A percentile compares a stretch with the other conserved stretches of the same genome.
phyloP scores from a whole-genome alignment of 129 eudicot species.

The Artemisia argyi region DNA sequence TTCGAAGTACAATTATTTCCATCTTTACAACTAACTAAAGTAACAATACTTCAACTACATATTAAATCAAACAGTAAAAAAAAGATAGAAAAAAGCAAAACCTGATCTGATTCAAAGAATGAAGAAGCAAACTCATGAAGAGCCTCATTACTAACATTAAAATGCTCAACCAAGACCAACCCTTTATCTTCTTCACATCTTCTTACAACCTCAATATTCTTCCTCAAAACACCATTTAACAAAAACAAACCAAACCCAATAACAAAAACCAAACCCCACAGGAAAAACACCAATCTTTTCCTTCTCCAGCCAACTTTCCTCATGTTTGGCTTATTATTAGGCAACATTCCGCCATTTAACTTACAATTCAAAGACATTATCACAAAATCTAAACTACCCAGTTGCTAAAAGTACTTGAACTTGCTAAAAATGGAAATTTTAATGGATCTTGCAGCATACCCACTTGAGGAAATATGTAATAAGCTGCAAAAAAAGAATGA shows the following conservation, averaged over 20 bases:
- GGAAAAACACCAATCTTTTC: conserved; percentile 35
- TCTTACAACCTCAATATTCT: conserved; percentile 25
- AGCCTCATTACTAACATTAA: conserved; percentile 55
- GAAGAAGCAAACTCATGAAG: conserved; percentile 45
- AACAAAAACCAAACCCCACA: conserved; percentile 33
- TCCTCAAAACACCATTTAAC: conserved; percentile 27
- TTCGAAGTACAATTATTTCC: background rate
- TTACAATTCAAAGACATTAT: conserved; percentile 67
- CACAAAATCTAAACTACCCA: conserved; percentile 34
- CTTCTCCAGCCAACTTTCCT: conserved; percentile 46
- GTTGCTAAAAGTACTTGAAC: conserved; percentile 40
- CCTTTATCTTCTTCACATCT: conserved; percentile 31
- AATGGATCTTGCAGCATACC: too few species aligned
- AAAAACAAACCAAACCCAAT: conserved; percentile 49
- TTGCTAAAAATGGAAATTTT: too few species aligned
- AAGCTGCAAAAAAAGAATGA: conserved; percentile 33
- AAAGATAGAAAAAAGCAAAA: conserved; percentile 17
- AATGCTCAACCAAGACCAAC: conserved; percentile 39
- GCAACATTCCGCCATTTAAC: conserved; percentile 41
- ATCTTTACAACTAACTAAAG: background rate
- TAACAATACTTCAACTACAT: conserved; percentile 3
- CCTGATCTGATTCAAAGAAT: conserved; percentile 55
- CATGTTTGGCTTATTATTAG: conserved; percentile 33
- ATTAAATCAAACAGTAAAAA: conserved; percentile 16
- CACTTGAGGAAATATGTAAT: too few species aligned